Evolutionary conservation across 192 early-diverging fungal genomes (phyloP), one percentile per base, ranked within the genome.

Genomic region (Irineochytrium annulatum): DNA sequence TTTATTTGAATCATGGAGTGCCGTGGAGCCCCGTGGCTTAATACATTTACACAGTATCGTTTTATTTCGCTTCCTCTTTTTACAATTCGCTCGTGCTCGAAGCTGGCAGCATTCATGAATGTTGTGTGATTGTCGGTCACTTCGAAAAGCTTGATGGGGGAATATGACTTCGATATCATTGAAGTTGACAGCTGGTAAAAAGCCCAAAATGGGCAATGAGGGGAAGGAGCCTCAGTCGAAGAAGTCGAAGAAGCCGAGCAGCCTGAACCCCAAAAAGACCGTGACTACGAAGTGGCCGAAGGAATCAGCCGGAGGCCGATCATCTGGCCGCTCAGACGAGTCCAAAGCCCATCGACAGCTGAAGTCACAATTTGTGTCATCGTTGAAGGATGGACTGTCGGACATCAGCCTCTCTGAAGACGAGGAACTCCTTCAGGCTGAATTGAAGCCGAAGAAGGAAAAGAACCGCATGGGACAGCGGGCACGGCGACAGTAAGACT

Each of bases 381-480:
- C 28, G 16, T 35, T 65, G 19, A 26, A 19, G 29, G 62, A 24
- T 24, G 45, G 28, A 17, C 24, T 52, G 4, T 63, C 62, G n/a
- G 62, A 63, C 31, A 49, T 65, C 0, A 48, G 45, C 24, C 34
- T 58, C 13, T 52, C 48, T 49, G 67, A 56, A 46, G 46, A 26
- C 27, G 59, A 55, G 13, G 53, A 63, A 24, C 17, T 11, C 2
- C 6, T 19, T 6, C 20, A 52, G 0, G 46, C n/a, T 30, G 30
- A 49, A 17, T 34, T 35, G 28, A 27, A 39, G 16, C 19, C 32
- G 16, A 32, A 56, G 34, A 55, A 44, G 55, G 68, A 69, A 28
- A 78, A 79, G 62, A 78, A 78, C 33, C 60, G 77, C 13, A 43
- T 43, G 56, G 77, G 77, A 0, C 77, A 79, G 58, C 39, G 68